These are phyloP conservation scores for Eucalyptus albens DNA, from an alignment of 345 rosid species.

Conservation along the genomic window DNA sequence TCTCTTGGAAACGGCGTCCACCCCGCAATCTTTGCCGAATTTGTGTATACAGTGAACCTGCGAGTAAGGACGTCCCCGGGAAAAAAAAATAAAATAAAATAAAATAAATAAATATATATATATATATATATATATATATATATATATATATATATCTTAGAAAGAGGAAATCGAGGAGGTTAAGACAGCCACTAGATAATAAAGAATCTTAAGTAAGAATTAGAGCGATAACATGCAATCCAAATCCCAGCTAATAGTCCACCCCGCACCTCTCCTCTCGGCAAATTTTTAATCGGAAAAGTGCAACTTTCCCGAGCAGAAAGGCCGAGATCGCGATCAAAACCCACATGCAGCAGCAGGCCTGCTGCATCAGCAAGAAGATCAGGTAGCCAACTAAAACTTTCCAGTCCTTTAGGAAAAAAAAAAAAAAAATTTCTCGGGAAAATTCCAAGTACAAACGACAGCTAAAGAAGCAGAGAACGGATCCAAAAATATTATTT, in stretches of 20 bases:
- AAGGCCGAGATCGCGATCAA: not conserved
- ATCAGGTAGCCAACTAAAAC: not conserved
- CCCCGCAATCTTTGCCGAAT: not conserved
- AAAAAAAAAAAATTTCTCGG: not conserved
- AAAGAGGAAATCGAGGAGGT: not conserved
- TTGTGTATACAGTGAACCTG: not conserved
- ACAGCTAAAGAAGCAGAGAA: not conserved
- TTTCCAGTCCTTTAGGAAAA: rapidly evolving
- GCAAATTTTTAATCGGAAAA: not conserved
- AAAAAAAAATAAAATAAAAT: not conserved
- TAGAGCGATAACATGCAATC: not conserved
- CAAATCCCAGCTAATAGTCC: not conserved
- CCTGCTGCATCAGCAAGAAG: not conserved
- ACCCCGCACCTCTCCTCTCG: not conserved
- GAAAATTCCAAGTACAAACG: not conserved
- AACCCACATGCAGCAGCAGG: not conserved
- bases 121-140: too few species aligned
- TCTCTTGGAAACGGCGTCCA: not conserved
- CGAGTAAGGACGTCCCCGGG: not conserved
- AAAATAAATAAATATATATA: too few species aligned
- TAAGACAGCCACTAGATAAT: not conserved
- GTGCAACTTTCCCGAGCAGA: not conserved
- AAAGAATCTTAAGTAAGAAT: not conserved
- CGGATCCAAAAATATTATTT: not conserved
- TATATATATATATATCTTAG: not conserved